phyloP scores from a whole-genome alignment of 192 early-diverging fungal species.

The Podila verticillata region DNA sequence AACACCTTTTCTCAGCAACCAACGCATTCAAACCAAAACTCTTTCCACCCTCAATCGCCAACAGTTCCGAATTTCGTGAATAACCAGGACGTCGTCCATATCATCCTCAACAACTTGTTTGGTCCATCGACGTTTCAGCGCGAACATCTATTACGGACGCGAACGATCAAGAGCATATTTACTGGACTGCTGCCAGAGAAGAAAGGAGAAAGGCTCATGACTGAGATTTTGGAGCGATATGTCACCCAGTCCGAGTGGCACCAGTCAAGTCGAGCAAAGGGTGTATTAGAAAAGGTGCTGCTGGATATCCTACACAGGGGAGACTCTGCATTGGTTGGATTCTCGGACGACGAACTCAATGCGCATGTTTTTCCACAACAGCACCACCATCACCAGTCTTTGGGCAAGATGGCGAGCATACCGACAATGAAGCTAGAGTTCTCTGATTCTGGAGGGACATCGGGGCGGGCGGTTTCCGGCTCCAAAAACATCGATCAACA shows the following conservation, averaged over 20 bases:
- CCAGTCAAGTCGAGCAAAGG: constrained; percentile 26
- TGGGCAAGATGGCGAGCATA: constrained; percentile 25
- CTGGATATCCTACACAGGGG: constrained; percentile 41
- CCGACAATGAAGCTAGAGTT: constrained; percentile 16
- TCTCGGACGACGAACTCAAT: constrained; percentile 41
- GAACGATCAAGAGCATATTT: constrained; percentile 30
- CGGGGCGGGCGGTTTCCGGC: not conserved
- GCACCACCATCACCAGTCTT: constrained; percentile 11
- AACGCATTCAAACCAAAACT: constrained; percentile 11
- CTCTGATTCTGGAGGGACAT: not conserved
- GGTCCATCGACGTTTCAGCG: constrained; percentile 38
- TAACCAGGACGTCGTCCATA: constrained; percentile 38
- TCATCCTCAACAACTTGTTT: constrained; percentile 44
- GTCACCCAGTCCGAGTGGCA: constrained; percentile 46
- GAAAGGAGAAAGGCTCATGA: constrained; percentile 51
- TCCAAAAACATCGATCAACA: not conserved
- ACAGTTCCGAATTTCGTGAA: constrained; percentile 42
- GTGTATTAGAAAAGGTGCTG: constrained; percentile 29
- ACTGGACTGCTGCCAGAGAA: constrained; percentile 30
- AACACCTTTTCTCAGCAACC: constrained; percentile 15
- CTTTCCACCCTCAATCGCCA: not conserved
- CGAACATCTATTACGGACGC: constrained; percentile 26
- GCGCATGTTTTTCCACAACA: constrained; percentile 10
- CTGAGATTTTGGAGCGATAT: constrained; percentile 52
- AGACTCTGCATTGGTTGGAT: constrained; percentile 23